Evolutionary conservation across 164 flowering plant genomes (phyloP).

Genomic region (Taxillus chinensis): DNA sequence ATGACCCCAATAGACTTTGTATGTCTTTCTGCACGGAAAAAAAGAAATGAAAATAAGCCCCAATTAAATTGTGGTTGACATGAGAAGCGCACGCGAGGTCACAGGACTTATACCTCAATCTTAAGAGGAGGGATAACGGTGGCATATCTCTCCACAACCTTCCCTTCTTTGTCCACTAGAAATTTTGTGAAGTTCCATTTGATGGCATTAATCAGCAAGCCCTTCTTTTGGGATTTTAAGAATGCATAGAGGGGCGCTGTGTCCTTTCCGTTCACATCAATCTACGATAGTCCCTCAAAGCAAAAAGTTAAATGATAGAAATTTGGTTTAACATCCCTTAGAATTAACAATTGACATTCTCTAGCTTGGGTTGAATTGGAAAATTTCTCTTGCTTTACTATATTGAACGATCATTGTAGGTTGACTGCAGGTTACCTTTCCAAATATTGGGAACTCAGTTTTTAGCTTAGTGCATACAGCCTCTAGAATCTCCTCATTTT

Average conservation of each 20-base stretch:
- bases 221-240: not conserved
- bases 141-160: not conserved
- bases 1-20: no score
- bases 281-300: constrained; percentile 18
- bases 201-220: not conserved
- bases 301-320: not conserved
- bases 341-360: not conserved
- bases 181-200: constrained; percentile 4
- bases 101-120: not conserved
- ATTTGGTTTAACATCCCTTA: no score
- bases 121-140: not conserved
- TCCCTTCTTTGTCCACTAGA: not conserved
- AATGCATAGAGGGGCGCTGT: not conserved
- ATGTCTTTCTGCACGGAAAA: no score
- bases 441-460: constrained; percentile 90
- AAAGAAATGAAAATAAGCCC: no score
- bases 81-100: no score
- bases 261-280: constrained; percentile 51
- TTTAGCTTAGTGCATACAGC: constrained; percentile 65
- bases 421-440: constrained; percentile 41
- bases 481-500: constrained; percentile 59
- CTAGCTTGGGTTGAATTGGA: not conserved
- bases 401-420: not conserved
- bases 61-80: no score
- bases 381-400: not conserved